Percentiles rank a stretch among this genome's conserved stretches.
These are phyloP conservation scores for Auricularia cornea DNA, from an alignment of 768 basidiomycete species.

Conservation along the genomic window DNA sequence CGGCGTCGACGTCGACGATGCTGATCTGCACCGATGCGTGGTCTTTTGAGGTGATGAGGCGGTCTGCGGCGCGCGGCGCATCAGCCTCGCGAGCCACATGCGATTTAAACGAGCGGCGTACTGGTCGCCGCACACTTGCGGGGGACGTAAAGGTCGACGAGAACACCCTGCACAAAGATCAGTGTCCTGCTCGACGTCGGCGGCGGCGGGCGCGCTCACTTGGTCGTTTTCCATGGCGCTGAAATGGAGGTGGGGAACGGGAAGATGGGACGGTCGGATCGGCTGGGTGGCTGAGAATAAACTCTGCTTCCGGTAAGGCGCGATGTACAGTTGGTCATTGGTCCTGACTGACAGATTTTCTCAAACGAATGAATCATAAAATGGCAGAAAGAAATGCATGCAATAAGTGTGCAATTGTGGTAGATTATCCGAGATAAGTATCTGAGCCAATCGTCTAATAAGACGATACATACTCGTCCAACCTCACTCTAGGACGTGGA, in stretches of 20 bases:
- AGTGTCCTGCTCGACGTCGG: constrained; percentile 1
- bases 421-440: no score
- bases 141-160: constrained; percentile 99
- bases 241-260: not conserved
- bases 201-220: constrained; percentile 36
- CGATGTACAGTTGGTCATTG: no score
- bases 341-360: no score
- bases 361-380: no score
- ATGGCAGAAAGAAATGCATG: no score
- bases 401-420: no score
- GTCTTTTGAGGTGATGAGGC: constrained; percentile 97
- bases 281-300: no score
- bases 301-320: no score
- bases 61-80: constrained; percentile 45
- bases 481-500: no score
- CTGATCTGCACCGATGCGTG: constrained; percentile 97
- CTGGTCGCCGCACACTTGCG: constrained; percentile 98
- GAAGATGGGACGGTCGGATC: no score
- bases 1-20: constrained; percentile 88
- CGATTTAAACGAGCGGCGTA: constrained; percentile 36
- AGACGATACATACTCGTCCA: no score
- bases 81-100: not conserved
- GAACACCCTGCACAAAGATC: constrained; percentile 60
- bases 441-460: no score
- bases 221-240: constrained; percentile 86